Base-by-base conservation (phyloP, 805 yeast genomes). In the Sungouiozyma ichnusensis region DNA sequence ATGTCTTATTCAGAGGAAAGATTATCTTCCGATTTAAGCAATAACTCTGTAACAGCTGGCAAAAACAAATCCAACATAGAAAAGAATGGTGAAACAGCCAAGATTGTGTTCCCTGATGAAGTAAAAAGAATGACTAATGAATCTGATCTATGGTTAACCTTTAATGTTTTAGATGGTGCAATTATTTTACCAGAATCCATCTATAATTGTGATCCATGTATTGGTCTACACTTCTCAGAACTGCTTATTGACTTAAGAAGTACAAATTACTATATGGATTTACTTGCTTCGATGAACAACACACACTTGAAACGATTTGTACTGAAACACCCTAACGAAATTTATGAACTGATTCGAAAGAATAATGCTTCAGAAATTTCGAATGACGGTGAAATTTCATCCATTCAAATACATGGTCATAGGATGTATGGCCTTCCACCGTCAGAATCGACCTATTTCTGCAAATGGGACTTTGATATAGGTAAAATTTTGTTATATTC, bases 341-440 rank as follows among this genome's bases (percentile, higher is more conserved):
- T 57, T 3, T 50, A 51, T 44, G 55, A 54, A 3, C 49, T 53
- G 16, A 67, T 71, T 3, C 56, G 55, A 9, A 59, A 55, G 8
- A 44, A 51, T 18, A 53, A 54, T 35, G 43, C 46, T 6, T 16
- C 38, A n/a, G 39, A 43, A 35, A 37, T 45, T 17, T 20, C 36
- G 17, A 35, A 43, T 16, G 51, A 54, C 36, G 55, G 67, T 16
- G 36, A 39, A n/a, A 44, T 45, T 3, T 69, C 78, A 1, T 76
- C 77, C 36, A 50, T 84, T 11, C 54, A 71, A 2, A 68, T 85
- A 18, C 94, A 85, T 59, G 94, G 95, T 1, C 95, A 90, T 59
- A 70, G 97, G 53, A 78, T 88, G 79, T 86, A 86, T 66, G 98
- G 98, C 0, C 57, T 86, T 2, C 95, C 95, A 0, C 97, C 97